Percentiles rank a stretch among this genome's conserved stretches.
These are phyloP conservation scores for Acorus gramineus DNA, from an alignment of 106 monocot species.

Conservation along the genomic window DNA sequence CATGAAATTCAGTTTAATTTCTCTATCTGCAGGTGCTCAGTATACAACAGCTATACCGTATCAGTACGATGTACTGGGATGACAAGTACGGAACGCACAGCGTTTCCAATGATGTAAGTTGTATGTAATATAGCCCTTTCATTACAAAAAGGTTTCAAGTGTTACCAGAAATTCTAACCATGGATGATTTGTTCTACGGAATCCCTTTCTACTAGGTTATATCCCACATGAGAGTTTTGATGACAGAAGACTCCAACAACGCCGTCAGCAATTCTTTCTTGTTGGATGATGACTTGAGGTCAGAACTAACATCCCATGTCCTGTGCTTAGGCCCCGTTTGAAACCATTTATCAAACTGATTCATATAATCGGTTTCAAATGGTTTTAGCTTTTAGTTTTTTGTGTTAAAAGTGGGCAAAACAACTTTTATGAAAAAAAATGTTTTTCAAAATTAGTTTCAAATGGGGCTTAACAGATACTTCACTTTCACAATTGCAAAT, in stretches of 20 bases:
- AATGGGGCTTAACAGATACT: background rate
- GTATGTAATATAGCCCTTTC: background rate
- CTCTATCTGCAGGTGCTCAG: slow-evolving; percentile 62
- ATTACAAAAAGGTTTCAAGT: no score
- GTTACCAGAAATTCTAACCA: background rate
- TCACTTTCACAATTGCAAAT: slow-evolving; percentile 8
- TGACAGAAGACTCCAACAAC: slow-evolving; percentile 97
- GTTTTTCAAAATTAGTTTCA: no score
- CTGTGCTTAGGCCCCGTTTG: background rate
- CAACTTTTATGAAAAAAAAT: no score
- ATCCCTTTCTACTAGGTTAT: slow-evolving; percentile 48
- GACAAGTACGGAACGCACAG: slow-evolving; percentile 99
- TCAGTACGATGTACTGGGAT: slow-evolving; percentile 99
- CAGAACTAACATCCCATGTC: background rate
- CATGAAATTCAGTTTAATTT: background rate
- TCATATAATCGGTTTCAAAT: background rate
- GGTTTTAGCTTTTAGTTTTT: background rate
- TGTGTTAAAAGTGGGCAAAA: background rate
- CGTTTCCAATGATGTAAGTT: slow-evolving; percentile 80
- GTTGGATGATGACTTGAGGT: slow-evolving; percentile 98
- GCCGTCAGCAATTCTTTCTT: slow-evolving; percentile 93
- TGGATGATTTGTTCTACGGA: background rate
- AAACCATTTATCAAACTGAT: no score
- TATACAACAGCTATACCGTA: slow-evolving; percentile 92
- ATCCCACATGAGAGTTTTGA: slow-evolving; percentile 89